Conservation (phyloP, 2,329 filamentous ascomycete genomes). For the Sclerotiophoma versabilis region DNA sequence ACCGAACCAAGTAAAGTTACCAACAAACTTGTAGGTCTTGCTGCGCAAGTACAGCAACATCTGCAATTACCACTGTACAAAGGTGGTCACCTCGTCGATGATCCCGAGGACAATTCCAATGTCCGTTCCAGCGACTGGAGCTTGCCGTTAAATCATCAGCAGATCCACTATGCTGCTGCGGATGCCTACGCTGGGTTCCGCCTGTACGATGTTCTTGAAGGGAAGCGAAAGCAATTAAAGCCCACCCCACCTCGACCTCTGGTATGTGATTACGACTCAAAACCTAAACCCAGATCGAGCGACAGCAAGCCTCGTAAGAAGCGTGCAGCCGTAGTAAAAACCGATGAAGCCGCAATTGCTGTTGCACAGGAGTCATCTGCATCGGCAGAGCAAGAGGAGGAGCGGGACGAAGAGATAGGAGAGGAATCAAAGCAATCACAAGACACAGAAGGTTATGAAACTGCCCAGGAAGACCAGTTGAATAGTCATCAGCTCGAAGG, state of each 20-base stretch:
- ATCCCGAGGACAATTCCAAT: constrained; percentile 23
- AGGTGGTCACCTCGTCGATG: constrained; percentile 59
- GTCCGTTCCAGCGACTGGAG: constrained; percentile 82
- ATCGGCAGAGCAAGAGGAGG: constrained; percentile 24
- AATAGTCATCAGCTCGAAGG: constrained; percentile 35
- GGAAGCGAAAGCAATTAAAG: constrained; percentile 68
- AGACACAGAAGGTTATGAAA: constrained; percentile 42
- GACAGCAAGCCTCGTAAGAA: constrained; percentile 20
- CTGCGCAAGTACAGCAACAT: constrained; percentile 73
- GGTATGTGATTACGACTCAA: constrained; percentile 68
- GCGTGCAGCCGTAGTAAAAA: constrained; percentile 12
- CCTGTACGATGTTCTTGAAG: constrained; percentile 75
- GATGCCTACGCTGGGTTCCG: constrained; percentile 86
- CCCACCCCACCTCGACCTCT: constrained; percentile 76
- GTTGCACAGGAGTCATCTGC: constrained; percentile 22
- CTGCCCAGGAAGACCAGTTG: constrained; percentile 38
- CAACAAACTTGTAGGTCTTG: constrained; percentile 68
- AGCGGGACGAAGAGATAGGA: constrained; percentile 9
- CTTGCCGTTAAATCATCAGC: constrained; percentile 63
- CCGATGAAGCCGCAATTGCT: constrained; percentile 10
- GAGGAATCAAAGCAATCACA: constrained; percentile 30
- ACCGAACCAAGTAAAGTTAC: constrained; percentile 66
- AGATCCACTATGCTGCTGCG: constrained; percentile 76
- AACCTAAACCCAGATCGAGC: constrained; percentile 12
- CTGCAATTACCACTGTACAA: constrained; percentile 81